Evolutionary conservation across 176 grass and related monocot genomes (phyloP), one percentile per base, ranked within the genome.

Genomic region (Pontederia paniculata): DNA sequence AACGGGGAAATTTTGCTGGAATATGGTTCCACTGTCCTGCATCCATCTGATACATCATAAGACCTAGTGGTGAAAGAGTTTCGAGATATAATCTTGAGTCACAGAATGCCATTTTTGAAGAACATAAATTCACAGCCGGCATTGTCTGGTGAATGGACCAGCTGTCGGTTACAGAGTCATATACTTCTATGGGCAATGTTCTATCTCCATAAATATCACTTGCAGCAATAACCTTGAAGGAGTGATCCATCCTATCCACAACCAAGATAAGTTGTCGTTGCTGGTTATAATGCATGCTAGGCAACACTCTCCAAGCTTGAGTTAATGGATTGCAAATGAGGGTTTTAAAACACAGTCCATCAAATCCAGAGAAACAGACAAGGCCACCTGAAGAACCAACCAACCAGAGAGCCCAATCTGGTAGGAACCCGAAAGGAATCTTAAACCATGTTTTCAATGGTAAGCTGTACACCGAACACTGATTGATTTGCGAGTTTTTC

Each of bases 51-150:
- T 90, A 97, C 79, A 90, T 89, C 91, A 97, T 90, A 47, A 97
- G 73, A n/a, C 91, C 91, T 0, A 97, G 80, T 9, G 91, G 91
- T 31, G 86, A 89, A 50, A 97, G 85, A 37, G 91, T 97, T 76
- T 97, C 91, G 50, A 97, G 57, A 73, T 97, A 97, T 10, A 97
- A 37, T 70, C 80, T 76, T 7, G 91, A 97, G 74, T 88, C 86
- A 0, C 91, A 97, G 70, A 97, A 81, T 0, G 91, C 91, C 86
- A 97, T 97, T 50, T 97, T 97, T 0, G 86, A 97, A 3, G 86
- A 97, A 65, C 91, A 97, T 8, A 97, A 83, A 61, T 80, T 97
- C n/a, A 74, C 83, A 2, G 76, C 71, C 0, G 91, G 91, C 77
- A 97, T 90, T 73, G 76, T 83, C 70, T 97, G 85, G 42, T 90